Conservation (phyloP, 495 filamentous ascomycete species). For the Xanthoparmelia taractica region DNA sequence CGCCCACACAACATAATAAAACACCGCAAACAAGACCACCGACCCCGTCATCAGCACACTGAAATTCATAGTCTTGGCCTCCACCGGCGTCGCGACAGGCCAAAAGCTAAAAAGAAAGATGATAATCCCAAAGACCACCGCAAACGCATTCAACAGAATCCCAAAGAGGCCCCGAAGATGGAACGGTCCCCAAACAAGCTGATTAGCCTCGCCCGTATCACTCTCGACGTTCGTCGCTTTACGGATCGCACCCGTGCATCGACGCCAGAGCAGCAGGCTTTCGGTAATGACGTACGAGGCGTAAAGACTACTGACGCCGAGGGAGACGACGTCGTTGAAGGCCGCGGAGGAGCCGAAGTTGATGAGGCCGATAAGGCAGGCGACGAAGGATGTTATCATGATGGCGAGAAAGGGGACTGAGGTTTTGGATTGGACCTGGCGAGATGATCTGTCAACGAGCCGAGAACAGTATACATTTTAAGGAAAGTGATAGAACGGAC, state of each 20-base stretch:
- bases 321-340: constrained; percentile 41
- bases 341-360: constrained; percentile 41
- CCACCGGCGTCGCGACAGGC: constrained; percentile 33
- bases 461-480: too few species aligned
- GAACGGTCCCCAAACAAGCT: constrained; percentile 44
- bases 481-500: constrained; percentile 29
- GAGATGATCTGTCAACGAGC: too few species aligned
- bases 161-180: constrained; percentile 40
- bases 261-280: constrained; percentile 42
- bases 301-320: constrained; percentile 38
- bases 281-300: constrained; percentile 40
- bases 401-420: constrained; percentile 38
- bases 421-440: constrained; percentile 31
- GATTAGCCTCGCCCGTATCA: constrained; percentile 24
- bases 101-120: constrained; percentile 43
- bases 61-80: constrained; percentile 38
- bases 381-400: constrained; percentile 31
- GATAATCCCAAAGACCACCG: constrained; percentile 33
- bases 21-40: constrained; percentile 37
- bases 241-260: constrained; percentile 34
- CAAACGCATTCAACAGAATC: constrained; percentile 37
- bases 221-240: constrained; percentile 21
- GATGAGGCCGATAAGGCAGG: constrained; percentile 39
- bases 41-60: constrained; percentile 36
- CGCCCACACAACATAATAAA: constrained; percentile 39